Base-by-base conservation (phyloP, 371 early-diverging fungal genomes). In the Catenaria anguillulae region DNA sequence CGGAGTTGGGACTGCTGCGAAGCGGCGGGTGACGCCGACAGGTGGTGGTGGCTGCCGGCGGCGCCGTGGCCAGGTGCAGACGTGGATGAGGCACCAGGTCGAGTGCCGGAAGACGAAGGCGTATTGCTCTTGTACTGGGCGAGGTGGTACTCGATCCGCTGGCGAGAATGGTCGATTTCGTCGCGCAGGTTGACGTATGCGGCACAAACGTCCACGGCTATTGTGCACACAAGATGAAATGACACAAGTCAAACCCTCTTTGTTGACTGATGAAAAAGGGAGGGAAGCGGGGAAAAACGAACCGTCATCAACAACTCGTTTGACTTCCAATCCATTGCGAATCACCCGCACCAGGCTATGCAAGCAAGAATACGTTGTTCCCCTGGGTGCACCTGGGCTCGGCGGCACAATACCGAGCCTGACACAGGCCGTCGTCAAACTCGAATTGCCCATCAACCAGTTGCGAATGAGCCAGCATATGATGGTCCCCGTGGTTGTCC, bases 281-380 rank as follows among this genome's bases (percentile, higher is more conserved):
- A n/a, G n/a, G n/a, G n/a, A n/a, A n/a, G n/a, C n/a, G n/a, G n/a
- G n/a, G n/a, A n/a, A n/a, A n/a, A n/a, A n/a, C n/a, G n/a, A n/a
- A n/a, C n/a, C n/a, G 34, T 69, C 62, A 60, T 86, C 86, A 2
- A 86, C 86, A 19, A 75, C 64, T 15, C 68, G 37, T 55, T 85
- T 83, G 67, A 74, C 77, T 35, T 81, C 83, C 19, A 84, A 62
- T 0, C 86, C 86, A 61, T 78, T 74, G 24, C 73, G 66, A 63
- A 86, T 80, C 4, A 85, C 83, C 33, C 86, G 78, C 23, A 84
- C 62, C 0, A 86, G 71, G 40, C 82, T 77, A 68, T 86, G 82
- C 70, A 85, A 81, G 61, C 78, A 70, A 65, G 76, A 77, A 65
- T 82, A 84, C 63, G 77, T 80, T 13, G n/a, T n/a, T n/a, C n/a